A percentile compares a stretch with the other conserved stretches of the same genome.
Evolutionary conservation across 768 basidiomycete species (phyloP).

Genomic region (Roridomyces roridus): DNA sequence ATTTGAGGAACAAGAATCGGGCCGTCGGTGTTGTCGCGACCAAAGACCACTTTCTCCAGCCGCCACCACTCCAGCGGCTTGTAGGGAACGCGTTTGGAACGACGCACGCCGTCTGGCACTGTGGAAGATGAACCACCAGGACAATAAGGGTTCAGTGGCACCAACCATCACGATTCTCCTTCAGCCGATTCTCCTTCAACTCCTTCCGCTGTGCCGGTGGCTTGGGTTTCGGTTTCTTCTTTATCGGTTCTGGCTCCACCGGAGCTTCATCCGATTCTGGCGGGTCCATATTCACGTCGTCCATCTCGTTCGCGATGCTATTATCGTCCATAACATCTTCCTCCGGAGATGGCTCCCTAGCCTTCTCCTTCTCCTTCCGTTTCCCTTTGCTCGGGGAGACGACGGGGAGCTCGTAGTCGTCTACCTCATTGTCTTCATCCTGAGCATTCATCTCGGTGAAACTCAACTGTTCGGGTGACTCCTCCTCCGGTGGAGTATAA

Average conservation of each 20-base stretch:
- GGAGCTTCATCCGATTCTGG: slow-evolving; percentile 8
- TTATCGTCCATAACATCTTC: slow-evolving; percentile 49
- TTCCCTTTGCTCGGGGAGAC: slow-evolving; percentile 42
- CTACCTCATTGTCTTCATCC: slow-evolving; percentile 52
- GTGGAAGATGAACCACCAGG: not conserved
- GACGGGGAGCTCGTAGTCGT: slow-evolving; percentile 37
- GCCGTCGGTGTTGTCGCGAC: slow-evolving; percentile 47
- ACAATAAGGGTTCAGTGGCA: slow-evolving; percentile 28
- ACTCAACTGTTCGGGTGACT: too few relatives aligned
- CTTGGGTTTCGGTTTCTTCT: slow-evolving; percentile 9
- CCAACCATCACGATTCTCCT: slow-evolving; percentile 44
- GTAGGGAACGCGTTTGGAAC: slow-evolving; percentile 71
- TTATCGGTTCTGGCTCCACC: not conserved
- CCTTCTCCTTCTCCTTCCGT: slow-evolving; percentile 36
- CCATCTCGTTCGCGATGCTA: slow-evolving; percentile 46
- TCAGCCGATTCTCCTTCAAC: slow-evolving; percentile 46
- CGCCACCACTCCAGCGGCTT: slow-evolving; percentile 91
- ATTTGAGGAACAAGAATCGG: slow-evolving; percentile 68
- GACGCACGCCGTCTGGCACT: slow-evolving; percentile 64
- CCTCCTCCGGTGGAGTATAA: slow-evolving; percentile 14
- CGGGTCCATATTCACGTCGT: slow-evolving; percentile 17
- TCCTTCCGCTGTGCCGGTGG: slow-evolving; percentile 6
- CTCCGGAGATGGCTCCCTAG: slow-evolving; percentile 37
- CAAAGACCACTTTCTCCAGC: slow-evolving; percentile 86
- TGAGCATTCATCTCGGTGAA: slow-evolving; percentile 19